Percentiles rank a stretch among this genome's conserved stretches.
phyloP scores from a whole-genome alignment of 441 rosid species.

The Macaranga tanarius region DNA sequence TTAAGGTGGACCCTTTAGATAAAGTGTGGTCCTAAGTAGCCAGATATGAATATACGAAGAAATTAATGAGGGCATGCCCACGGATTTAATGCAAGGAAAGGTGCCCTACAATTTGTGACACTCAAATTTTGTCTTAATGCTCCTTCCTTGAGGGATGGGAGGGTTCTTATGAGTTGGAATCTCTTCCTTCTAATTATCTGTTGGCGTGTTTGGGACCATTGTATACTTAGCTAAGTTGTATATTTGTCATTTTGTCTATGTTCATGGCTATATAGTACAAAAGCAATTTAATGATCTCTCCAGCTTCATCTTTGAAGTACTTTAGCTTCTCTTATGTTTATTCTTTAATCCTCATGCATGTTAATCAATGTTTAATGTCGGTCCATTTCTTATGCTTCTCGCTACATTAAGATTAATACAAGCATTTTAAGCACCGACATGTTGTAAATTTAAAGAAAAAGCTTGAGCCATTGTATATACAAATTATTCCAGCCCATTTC shows the following conservation, averaged over 20 bases:
- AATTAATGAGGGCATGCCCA: constrained; percentile 26
- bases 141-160: constrained; percentile 10
- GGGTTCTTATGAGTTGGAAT: constrained; percentile 13
- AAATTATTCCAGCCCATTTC: constrained; percentile 24
- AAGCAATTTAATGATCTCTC: neutral
- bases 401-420: neutral
- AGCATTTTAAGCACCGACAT: constrained; percentile 28
- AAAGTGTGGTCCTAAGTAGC: constrained; percentile 19
- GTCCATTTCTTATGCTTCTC: neutral
- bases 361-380: neutral
- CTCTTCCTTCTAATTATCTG: neutral
- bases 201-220: constrained; percentile 27
- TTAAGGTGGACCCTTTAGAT: constrained; percentile 17
- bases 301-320: neutral
- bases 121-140: constrained; percentile 15
- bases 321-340: neutral
- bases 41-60: constrained; percentile 1
- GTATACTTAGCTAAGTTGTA: constrained; percentile 15
- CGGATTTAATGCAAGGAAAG: constrained; percentile 34
- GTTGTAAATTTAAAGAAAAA: neutral
- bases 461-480: neutral
- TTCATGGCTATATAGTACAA: neutral
- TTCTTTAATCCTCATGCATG: neutral
- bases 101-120: constrained; percentile 15
- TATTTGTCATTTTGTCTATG: constrained; percentile 17